Evolutionary conservation across 208 protist genomes (phyloP).

Genomic region (Trypanosomatidae sp.): DNA sequence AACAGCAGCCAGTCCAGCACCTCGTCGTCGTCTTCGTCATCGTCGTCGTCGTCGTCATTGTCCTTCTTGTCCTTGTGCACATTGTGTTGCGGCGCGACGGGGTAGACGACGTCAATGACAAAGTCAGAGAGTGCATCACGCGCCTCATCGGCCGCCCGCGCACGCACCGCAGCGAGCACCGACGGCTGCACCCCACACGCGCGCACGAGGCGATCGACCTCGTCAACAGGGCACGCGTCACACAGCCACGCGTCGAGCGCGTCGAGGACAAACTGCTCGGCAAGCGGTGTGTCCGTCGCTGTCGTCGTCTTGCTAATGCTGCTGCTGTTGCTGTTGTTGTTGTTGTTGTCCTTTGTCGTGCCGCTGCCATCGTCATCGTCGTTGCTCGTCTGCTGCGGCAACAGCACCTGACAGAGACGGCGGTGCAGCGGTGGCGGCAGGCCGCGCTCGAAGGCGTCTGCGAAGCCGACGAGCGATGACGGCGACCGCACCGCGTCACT

Average conservation of each 20-base stretch:
- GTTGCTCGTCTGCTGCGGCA: background rate
- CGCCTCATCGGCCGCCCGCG: background rate
- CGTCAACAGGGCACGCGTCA: constrained; percentile 4
- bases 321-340: no score
- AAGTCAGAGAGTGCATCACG: constrained; percentile 53
- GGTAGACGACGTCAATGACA: constrained; percentile 77
- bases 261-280: constrained; percentile 77
- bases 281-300: constrained; percentile 10
- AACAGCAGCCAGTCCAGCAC: constrained; percentile 54
- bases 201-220: constrained; percentile 38
- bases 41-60: background rate
- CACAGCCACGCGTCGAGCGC: constrained; percentile 58
- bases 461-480: constrained; percentile 26
- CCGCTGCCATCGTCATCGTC: background rate
- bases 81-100: constrained; percentile 8
- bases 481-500: constrained; percentile 14
- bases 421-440: constrained; percentile 29
- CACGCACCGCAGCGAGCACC: constrained; percentile 9
- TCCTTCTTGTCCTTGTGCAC: background rate
- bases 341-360: background rate
- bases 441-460: constrained; percentile 16
- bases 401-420: constrained; percentile 13
- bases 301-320: no score
- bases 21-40: background rate
- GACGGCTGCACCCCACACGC: constrained; percentile 58